These are phyloP conservation scores for Truncatella angustata DNA, from an alignment of 2,329 filamentous ascomycete genomes.

Conservation along the genomic window DNA sequence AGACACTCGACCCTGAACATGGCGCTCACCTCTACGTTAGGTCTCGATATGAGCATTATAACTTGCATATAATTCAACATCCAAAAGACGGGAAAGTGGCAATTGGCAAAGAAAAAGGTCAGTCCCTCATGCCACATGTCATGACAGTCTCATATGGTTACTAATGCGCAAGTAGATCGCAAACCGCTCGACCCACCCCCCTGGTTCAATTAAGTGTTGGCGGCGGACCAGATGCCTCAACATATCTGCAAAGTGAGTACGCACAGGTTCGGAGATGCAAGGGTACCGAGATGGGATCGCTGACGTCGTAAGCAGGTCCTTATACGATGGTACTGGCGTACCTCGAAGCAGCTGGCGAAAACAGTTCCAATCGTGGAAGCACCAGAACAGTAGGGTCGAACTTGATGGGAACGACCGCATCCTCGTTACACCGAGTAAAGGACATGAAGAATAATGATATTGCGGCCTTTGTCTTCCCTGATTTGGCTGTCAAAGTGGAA, in stretches of 20 bases:
- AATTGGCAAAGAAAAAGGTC: conserved; percentile 10
- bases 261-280: too few relatives aligned
- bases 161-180: conserved; percentile 56
- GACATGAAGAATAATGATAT: conserved; percentile 75
- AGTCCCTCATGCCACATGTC: too few relatives aligned
- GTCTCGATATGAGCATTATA: neutral
- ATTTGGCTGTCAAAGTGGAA: conserved; percentile 74
- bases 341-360: conserved; percentile 28
- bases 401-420: conserved; percentile 71
- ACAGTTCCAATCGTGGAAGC: too few relatives aligned
- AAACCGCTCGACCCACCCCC: conserved; percentile 89
- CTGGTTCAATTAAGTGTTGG: conserved; percentile 64
- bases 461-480: conserved; percentile 88
- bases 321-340: conserved; percentile 16
- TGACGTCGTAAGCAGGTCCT: conserved; percentile 1
- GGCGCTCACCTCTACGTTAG: neutral
- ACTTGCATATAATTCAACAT: conserved; percentile 2
- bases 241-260: neutral
- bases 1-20: neutral
- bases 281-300: too few relatives aligned
- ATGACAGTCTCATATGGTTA: too few relatives aligned
- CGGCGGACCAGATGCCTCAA: neutral
- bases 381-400: conserved; percentile 38
- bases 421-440: conserved; percentile 79
- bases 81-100: conserved; percentile 11